Conservation (phyloP, 305 asterid species). For the Nicotiana rustica region DNA sequence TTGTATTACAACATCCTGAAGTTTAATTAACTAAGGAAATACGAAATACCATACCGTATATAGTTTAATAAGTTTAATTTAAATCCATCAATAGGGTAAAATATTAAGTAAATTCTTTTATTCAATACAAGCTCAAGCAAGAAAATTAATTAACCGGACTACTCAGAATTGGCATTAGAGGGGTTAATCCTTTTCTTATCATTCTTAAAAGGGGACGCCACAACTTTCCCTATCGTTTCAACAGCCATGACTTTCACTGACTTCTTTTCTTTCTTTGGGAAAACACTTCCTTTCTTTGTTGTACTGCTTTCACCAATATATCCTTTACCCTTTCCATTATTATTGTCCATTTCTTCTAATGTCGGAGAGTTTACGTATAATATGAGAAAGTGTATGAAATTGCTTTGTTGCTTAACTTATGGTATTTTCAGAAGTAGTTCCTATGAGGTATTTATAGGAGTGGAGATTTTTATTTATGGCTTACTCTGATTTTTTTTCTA, state of each 20-base stretch:
- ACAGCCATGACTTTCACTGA: neutral
- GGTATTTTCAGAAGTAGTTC: neutral
- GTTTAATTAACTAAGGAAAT: too few relatives aligned
- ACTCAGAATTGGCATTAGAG: neutral
- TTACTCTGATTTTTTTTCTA: too few relatives aligned
- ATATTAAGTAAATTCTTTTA: too few relatives aligned
- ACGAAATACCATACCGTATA: too few relatives aligned
- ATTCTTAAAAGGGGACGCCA: neutral
- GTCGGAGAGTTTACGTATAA: neutral
- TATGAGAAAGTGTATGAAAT: neutral
- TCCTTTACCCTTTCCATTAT: slow-evolving; percentile 19
- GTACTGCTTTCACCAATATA: neutral
- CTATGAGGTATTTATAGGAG: neutral
- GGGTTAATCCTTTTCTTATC: neutral
- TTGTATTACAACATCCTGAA: too few relatives aligned
- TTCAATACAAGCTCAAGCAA: too few relatives aligned
- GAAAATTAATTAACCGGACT: too few relatives aligned
- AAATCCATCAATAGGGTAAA: too few relatives aligned
- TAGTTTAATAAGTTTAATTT: too few relatives aligned
- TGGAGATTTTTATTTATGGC: too few relatives aligned
- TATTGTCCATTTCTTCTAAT: neutral
- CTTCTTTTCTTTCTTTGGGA: neutral
- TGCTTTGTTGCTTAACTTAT: neutral
- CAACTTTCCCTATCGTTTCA: neutral
- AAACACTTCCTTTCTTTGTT: neutral